Evolutionary conservation across 2,329 filamentous ascomycete species (phyloP), one percentile per base, ranked within the genome.

Genomic region (Rosellinia necatrix): DNA sequence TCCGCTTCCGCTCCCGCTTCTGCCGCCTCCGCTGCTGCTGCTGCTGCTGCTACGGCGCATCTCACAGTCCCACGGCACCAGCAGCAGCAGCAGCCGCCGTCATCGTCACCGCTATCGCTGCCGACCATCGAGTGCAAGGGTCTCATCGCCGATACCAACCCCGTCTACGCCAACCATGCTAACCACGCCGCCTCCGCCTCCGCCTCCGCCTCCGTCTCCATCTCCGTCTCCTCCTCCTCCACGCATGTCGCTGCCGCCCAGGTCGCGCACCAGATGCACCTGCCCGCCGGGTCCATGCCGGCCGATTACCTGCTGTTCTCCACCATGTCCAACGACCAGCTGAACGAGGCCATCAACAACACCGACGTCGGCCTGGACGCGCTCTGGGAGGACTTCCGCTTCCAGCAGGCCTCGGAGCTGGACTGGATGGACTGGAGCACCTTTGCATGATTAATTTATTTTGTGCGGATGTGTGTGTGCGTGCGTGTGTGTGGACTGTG

Each of bases 381-480:
- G n/a, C 53, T 69, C 2, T 70, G 68, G 68, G 69, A 71, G 13
- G 68, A 71, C 54, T 70, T 72, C 41, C 70, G 68, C 41, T 72
- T 72, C 42, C 69, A 71, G 46, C 68, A 70, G 43, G 63, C 60
- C 4, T 62, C 68, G 3, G 70, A 72, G 32, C 30, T 72, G 48
- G 70, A 72, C 35, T 72, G 70, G 70, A 71, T 72, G 70, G 69
- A 72, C 48, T 72, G 69, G 69, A 62, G 62, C 42, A 61, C 62
- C 8, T 64, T 64, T 44, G 29, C 29, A 34, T 61, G 30, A 56
- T 46, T 22, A 32, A 37, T 13, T 34, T 19, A 27, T 38, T 47
- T 1, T n/a, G n/a, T n/a, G n/a, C n/a, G n/a, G n/a, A n/a, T n/a
- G n/a, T n/a, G n/a, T n/a, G n/a, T n/a, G n/a, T n/a, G n/a, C n/a